A percentile compares a stretch with the other conserved stretches of the same genome.
phyloP scores from a whole-genome alignment of 2,329 filamentous ascomycete species.

The Juglanconis oblonga region DNA sequence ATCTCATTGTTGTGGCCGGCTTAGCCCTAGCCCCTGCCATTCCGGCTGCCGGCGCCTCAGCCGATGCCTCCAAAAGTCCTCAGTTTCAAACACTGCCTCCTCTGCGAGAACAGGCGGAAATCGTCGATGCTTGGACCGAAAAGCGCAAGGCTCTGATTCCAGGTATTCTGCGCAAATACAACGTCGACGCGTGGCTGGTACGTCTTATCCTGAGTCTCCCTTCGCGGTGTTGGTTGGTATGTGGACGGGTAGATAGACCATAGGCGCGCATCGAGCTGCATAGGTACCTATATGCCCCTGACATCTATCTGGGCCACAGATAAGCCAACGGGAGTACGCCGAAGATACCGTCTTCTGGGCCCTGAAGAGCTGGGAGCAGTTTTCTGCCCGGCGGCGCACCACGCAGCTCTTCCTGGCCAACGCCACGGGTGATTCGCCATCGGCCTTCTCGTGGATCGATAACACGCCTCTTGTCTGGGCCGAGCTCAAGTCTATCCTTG shows the following conservation, averaged over 20 bases:
- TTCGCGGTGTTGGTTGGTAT: neutral
- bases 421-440: slow-evolving; percentile 25
- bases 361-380: slow-evolving; percentile 42
- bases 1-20: neutral
- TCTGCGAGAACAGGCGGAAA: slow-evolving; percentile 40
- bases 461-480: slow-evolving; percentile 43
- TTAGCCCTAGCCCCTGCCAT: neutral
- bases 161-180: slow-evolving; percentile 39
- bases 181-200: slow-evolving; percentile 47
- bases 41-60: neutral
- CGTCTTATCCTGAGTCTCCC: slow-evolving; percentile 15
- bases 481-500: slow-evolving; percentile 36
- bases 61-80: slow-evolving; percentile 21
- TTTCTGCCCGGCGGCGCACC: slow-evolving; percentile 48
- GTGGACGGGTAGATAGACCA: neutral
- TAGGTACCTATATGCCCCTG: neutral
- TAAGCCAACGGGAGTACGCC: slow-evolving; percentile 49
- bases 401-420: slow-evolving; percentile 47
- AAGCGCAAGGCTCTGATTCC: slow-evolving; percentile 41
- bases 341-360: slow-evolving; percentile 52
- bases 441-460: slow-evolving; percentile 43
- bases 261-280: neutral
- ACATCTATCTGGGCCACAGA: slow-evolving; percentile 26
- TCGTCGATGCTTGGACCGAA: slow-evolving; percentile 42
- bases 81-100: slow-evolving; percentile 38